A percentile compares a stretch with the other conserved stretches of the same genome.
Evolutionary conservation across 345 rosid genomes (phyloP).

Genomic region (Camelina sativa): DNA sequence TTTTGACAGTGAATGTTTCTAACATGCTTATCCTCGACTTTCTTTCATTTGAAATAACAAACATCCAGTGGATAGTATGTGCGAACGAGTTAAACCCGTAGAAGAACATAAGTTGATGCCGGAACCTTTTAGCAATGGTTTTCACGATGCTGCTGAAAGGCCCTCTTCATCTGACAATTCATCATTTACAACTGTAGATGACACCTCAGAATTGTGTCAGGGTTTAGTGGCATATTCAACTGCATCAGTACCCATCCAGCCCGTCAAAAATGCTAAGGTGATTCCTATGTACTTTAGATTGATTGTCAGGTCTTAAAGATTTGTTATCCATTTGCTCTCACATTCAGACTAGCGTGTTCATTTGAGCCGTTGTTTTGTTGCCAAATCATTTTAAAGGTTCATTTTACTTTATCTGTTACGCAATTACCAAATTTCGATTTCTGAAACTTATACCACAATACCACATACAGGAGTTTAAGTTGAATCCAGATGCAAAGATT

Average conservation of each 20-base stretch:
- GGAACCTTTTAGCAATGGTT: constrained; percentile 40
- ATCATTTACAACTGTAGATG: constrained; percentile 46
- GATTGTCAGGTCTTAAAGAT: not conserved
- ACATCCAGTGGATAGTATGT: constrained; percentile 47
- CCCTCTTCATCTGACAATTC: constrained; percentile 37
- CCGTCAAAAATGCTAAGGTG: constrained; percentile 65
- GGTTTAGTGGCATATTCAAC: constrained; percentile 48
- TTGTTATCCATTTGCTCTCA: not conserved
- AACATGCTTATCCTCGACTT: not conserved
- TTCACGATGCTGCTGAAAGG: constrained; percentile 40
- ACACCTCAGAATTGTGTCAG: constrained; percentile 45
- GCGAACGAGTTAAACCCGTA: constrained; percentile 47
- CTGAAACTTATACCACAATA: not conserved
- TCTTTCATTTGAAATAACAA: constrained; percentile 31
- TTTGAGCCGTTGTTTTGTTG: not conserved
- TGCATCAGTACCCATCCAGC: constrained; percentile 52
- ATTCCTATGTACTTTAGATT: constrained; percentile 1
- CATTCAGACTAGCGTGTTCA: constrained; percentile 1
- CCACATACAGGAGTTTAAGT: constrained; percentile 73
- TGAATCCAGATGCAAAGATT: constrained; percentile 79
- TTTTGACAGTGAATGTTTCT: not conserved
- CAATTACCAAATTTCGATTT: constrained; percentile 5
- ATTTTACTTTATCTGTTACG: constrained; percentile 6
- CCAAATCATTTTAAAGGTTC: constrained; percentile 5
- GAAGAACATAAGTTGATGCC: constrained; percentile 46